phyloP scores from a whole-genome alignment of 2,329 filamentous ascomycete genomes.

The Microdochium bolleyi region DNA sequence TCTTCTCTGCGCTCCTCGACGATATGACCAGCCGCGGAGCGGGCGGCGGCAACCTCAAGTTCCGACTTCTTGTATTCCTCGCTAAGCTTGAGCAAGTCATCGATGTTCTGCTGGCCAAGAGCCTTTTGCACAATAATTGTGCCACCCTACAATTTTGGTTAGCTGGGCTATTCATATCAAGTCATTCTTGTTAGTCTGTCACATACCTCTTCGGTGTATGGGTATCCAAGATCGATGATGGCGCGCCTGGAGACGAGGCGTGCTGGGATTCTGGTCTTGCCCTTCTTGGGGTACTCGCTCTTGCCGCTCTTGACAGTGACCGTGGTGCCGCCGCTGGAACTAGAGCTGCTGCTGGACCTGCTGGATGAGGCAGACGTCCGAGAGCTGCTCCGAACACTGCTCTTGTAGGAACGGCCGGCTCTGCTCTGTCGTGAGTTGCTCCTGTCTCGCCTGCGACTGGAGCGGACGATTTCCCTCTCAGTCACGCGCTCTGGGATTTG shows the following conservation, averaged over 20 bases:
- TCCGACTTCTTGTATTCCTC: constrained; percentile 62
- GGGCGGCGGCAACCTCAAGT: constrained; percentile 32
- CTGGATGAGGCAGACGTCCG: constrained; percentile 35
- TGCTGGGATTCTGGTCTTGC: constrained; percentile 82
- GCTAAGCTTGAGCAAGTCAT: constrained; percentile 77
- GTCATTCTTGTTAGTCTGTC: neutral
- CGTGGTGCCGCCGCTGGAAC: constrained; percentile 33
- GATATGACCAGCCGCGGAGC: constrained; percentile 37
- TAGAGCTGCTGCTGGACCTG: constrained; percentile 32
- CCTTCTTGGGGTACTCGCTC: constrained; percentile 68
- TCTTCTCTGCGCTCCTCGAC: constrained; percentile 41
- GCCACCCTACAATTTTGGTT: constrained; percentile 50
- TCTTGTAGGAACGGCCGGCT: constrained; percentile 20
- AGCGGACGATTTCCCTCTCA: constrained; percentile 52
- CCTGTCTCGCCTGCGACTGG: constrained; percentile 34
- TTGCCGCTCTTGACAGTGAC: constrained; percentile 46
- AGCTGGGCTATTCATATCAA: neutral
- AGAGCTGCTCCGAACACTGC: constrained; percentile 26
- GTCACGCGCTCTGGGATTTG: constrained; percentile 49
- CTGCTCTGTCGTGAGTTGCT: constrained; percentile 33
- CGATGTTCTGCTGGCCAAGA: constrained; percentile 83
- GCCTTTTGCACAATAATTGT: constrained; percentile 77
- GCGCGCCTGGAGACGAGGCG: constrained; percentile 73
- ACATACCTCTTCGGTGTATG: constrained; percentile 76
- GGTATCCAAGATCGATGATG: constrained; percentile 77